phyloP scores from a whole-genome alignment of 306 rosid species.

The Glycine soja region DNA sequence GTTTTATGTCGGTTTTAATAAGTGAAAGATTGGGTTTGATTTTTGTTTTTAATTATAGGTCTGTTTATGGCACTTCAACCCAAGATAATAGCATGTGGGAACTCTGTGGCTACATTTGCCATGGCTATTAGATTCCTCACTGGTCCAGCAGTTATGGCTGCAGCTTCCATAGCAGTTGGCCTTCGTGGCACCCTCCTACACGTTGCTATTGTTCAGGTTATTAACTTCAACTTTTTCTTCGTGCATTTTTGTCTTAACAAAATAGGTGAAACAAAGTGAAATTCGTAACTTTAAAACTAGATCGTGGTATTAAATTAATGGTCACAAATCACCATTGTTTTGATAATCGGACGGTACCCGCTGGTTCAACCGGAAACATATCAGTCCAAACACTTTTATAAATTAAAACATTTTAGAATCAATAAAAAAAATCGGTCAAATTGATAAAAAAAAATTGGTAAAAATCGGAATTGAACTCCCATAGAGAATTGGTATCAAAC shows the following conservation, averaged over 20 bases:
- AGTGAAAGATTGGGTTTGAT: slow-evolving; percentile 14
- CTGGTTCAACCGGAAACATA: too few species aligned
- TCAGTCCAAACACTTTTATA: too few species aligned
- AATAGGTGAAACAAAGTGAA: background rate
- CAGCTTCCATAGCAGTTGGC: slow-evolving; percentile 86
- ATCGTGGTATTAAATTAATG: too few species aligned
- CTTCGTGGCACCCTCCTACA: slow-evolving; percentile 88
- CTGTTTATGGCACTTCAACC: slow-evolving; percentile 98
- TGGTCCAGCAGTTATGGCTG: slow-evolving; percentile 96
- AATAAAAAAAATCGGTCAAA: too few species aligned
- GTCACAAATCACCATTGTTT: too few species aligned
- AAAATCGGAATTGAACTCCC: too few species aligned
- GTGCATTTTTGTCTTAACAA: background rate
- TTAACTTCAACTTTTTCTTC: background rate
- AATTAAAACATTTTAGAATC: too few species aligned
- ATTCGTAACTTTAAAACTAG: too few species aligned
- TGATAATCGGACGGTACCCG: too few species aligned
- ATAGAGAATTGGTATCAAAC: too few species aligned
- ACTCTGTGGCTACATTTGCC: slow-evolving; percentile 85
- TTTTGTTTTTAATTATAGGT: slow-evolving; percentile 54
- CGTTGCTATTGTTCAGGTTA: slow-evolving; percentile 92
- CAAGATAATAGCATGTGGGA: slow-evolving; percentile 95
- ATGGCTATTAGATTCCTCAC: slow-evolving; percentile 92
- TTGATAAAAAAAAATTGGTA: too few species aligned
- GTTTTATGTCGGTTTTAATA: background rate